A percentile compares a stretch with the other conserved stretches of the same genome.
phyloP scores from a whole-genome alignment of 139 green algal species.

The Chlorella sorokiniana region DNA sequence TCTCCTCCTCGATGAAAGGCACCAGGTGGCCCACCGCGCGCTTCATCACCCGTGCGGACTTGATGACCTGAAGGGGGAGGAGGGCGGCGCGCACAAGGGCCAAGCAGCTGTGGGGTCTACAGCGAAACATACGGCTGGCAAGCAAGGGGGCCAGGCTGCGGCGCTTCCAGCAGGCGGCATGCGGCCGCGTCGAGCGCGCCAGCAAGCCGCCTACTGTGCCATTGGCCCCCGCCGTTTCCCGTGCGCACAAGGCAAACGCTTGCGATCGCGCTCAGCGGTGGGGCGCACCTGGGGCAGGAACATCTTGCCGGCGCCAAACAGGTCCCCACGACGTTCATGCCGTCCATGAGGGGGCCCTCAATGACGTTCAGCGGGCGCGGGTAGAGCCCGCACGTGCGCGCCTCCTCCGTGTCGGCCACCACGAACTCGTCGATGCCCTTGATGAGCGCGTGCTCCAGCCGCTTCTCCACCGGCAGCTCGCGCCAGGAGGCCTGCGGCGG shows the following conservation, averaged over 20 bases:
- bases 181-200: too few species aligned
- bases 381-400: conserved; percentile 75
- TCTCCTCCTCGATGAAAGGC: conserved; percentile 99
- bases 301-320: conserved; percentile 99
- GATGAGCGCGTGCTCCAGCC: conserved; percentile 91
- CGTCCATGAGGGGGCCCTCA: conserved; percentile 98
- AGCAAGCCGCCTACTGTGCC: too few species aligned
- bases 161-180: too few species aligned
- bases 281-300: conserved; percentile 95
- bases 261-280: background rate
- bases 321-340: conserved; percentile 99
- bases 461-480: conserved; percentile 80
- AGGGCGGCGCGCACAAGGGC: background rate
- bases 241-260: background rate
- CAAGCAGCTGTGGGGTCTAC: too few species aligned
- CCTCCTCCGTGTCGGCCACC: conserved; percentile 93
- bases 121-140: too few species aligned
- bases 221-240: too few species aligned
- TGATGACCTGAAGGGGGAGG: conserved; percentile 88
- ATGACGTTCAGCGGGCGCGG: conserved; percentile 89
- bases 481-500: conserved; percentile 74
- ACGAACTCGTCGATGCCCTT: conserved; percentile 98
- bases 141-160: too few species aligned
- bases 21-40: conserved; percentile 96
- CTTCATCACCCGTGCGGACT: conserved; percentile 99